These are phyloP conservation scores for Ceratobasidium sp. DNA, from an alignment of 1,284 basidiomycete species.

Conservation along the genomic window DNA sequence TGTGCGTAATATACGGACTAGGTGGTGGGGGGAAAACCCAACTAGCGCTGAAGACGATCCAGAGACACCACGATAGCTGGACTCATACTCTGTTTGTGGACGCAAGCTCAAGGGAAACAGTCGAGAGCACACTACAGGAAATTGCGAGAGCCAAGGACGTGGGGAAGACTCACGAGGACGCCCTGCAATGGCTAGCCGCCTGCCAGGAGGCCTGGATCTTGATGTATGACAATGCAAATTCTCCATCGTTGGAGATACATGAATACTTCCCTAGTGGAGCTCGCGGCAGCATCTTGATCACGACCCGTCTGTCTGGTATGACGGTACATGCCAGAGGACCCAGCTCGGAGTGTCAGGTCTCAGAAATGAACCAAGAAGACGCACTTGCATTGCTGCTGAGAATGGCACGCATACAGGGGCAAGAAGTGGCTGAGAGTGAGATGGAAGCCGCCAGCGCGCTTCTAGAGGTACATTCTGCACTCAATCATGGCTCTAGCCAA, in stretches of 20 bases:
- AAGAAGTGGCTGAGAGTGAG: neutral
- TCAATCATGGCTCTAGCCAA: neutral
- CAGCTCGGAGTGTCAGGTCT: neutral
- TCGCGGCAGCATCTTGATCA: conserved; percentile 7
- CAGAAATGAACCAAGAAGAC: neutral
- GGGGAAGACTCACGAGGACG: neutral
- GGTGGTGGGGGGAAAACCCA: conserved; percentile 13
- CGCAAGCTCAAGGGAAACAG: neutral
- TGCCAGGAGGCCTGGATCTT: neutral
- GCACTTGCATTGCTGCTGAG: neutral
- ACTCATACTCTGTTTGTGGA: neutral
- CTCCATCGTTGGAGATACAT: neutral
- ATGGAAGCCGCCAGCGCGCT: neutral
- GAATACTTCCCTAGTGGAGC: neutral
- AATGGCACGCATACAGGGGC: neutral
- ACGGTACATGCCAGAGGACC: neutral
- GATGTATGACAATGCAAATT: conserved; percentile 3
- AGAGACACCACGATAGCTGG: neutral
- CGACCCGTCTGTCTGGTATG: neutral
- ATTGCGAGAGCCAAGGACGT: neutral
- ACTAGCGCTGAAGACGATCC: neutral
- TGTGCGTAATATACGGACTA: conserved; percentile 14
- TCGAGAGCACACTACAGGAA: neutral
- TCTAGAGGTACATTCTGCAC: neutral
- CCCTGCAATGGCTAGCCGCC: conserved; percentile 1